Evolutionary conservation across 176 grass and related monocot species (phyloP).

Genomic region (maize (Zea mays)): Zm-B73-REFERENCE-NAM-5.0 NC_050104.1:116676001-116676500

Average conservation of each 20-base stretch:
- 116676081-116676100: not conserved
- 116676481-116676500: not conserved
- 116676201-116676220: not conserved
- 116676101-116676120: not conserved
- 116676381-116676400: not conserved
- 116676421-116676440: not conserved
- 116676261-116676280: not conserved
- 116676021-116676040: not conserved
- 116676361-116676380: not conserved
- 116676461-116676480: not conserved
- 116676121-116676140: not conserved
- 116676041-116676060: not conserved
- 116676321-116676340: not conserved
- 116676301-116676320: not conserved
- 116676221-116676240: not conserved
- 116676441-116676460: not conserved
- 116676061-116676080: not conserved
- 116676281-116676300: not conserved
- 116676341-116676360: not conserved
- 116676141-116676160: not conserved
- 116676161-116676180: not conserved
- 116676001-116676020: not conserved
- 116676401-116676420: not conserved
- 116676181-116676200: not conserved
- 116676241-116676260: not conserved